Evolutionary conservation across 352 stramenopile genomes (phyloP), one percentile per base, ranked within the genome.

Genomic region (Globisporangium abappressorium): DNA sequence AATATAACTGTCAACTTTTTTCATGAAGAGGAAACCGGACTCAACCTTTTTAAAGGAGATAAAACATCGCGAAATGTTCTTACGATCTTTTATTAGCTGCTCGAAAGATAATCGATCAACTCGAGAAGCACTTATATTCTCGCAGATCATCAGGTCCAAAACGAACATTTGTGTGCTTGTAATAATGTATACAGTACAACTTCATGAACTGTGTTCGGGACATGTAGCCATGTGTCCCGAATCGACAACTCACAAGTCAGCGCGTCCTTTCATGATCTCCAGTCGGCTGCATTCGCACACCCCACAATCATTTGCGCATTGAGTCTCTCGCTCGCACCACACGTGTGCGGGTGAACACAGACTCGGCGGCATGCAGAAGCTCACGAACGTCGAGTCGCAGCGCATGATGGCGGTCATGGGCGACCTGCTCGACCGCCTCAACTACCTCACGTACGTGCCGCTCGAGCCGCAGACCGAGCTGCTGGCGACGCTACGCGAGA

Each of bases 321-420:
- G 38, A 46, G 38, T 46, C 38, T 41, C 34, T 46, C 38, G 38
- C 33, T 20, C 18, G 30, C 56, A 24, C 26, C 30, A 34, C 57
- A 33, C 57, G 20, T 34, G 6, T 15, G 18, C 34, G n/a, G 24
- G 30, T 33, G 14, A 4, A 57, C 20, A 43, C 46, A 57, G 14
- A 20, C 49, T 12, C 24, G 9, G 12, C 4, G 8, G 9, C 26
- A 96, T 96, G 88, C 84, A 96, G 47, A 96, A 96, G 77, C 74
- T 96, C 47, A 94, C 85, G 64, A 93, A 94, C 75, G 88, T 96
- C 49, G 88, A 96, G 73, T 94, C 88, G 20, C 86, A 96, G 77
- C 82, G 86, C 51, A 88, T 96, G 79, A 93, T 96, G 85, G 78
- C 84, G 62, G 84, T 96, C 69, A 90, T 96, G 78, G 86, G 86